phyloP scores from a whole-genome alignment of 116 monocot species.

The Trichopus zeylanicus region DNA sequence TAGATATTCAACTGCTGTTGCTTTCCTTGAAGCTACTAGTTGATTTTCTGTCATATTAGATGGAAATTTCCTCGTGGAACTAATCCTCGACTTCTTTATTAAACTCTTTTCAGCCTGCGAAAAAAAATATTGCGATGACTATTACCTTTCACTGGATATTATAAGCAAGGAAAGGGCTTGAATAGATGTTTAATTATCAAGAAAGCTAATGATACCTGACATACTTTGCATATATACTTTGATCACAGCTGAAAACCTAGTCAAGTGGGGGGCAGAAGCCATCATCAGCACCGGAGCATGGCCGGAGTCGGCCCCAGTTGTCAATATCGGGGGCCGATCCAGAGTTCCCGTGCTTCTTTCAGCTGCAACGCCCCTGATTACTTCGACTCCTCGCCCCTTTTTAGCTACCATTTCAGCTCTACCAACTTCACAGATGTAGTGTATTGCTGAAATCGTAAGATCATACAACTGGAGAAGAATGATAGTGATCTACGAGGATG shows the following conservation, averaged over 20 bases:
- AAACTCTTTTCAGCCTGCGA: too few species aligned
- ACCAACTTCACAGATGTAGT: neutral
- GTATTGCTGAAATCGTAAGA: neutral
- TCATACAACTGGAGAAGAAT: neutral
- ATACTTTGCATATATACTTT: neutral
- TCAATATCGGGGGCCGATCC: neutral
- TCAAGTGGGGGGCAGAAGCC: neutral
- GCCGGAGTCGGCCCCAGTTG: neutral
- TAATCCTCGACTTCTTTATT: too few species aligned
- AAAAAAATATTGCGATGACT: too few species aligned
- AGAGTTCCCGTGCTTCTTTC: neutral
- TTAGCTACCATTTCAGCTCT: neutral
- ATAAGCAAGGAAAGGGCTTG: too few species aligned
- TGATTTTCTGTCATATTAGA: too few species aligned
- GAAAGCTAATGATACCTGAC: too few species aligned
- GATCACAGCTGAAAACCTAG: neutral
- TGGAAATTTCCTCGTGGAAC: too few species aligned
- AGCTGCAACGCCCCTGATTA: neutral
- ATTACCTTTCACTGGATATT: too few species aligned
- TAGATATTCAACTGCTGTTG: too few species aligned
- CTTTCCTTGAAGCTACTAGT: too few species aligned
- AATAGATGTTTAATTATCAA: too few species aligned
- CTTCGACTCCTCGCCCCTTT: neutral
- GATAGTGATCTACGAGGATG: constrained; percentile 4
- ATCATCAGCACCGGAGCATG: neutral